Evolutionary conservation across 495 filamentous ascomycete genomes (phyloP), one percentile per base, ranked within the genome.

Genomic region (Astrocystis sublimbata): DNA sequence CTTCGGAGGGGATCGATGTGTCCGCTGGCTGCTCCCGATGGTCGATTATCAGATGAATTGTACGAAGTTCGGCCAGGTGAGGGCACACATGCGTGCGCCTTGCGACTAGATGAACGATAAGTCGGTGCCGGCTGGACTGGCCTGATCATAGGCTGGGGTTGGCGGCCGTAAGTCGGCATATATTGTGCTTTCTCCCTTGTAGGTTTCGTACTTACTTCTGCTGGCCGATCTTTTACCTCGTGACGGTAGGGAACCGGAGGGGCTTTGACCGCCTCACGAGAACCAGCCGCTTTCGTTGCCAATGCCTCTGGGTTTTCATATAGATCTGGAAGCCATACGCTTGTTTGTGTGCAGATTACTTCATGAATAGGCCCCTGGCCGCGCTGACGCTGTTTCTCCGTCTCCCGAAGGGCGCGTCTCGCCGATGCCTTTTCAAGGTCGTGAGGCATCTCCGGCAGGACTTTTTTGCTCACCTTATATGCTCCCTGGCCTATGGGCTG

Each of bases 251-350:
- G 41, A 12, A 66, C 58, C 10, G 67, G 65, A 2, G 58, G 61
- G 23, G 67, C 61, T 17, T 40, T 36, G 0, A 42, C 61, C 17
- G 60, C 47, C 2, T 38, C n/a, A 8, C 60, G 64, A 17, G 47
- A n/a, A 41, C 58, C 60, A 1, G 41, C 15, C 10, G 67, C 60
- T 43, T 52, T 63, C 46, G 35, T 24, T 17, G 63, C 65, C 6
- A 70, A 33, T 13, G 23, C 54, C 10, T 66, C 58, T 1, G 65
- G 70, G 15, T 66, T 31, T 6, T 63, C 12, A 21, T 72, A 68
- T 9, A 70, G 43, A 0, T 64, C 63, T 4, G 51, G 52, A 23
- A 70, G 52, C 70, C 70, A 68, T 17, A 71, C 60, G 2, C 35
- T 61, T 2, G 46, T 57, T n/a, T 33, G 10, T 5, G 41, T 30